These are phyloP conservation scores for Cryomyces antarcticus DNA, from an alignment of 495 filamentous ascomycete genomes.

Conservation along the genomic window DNA sequence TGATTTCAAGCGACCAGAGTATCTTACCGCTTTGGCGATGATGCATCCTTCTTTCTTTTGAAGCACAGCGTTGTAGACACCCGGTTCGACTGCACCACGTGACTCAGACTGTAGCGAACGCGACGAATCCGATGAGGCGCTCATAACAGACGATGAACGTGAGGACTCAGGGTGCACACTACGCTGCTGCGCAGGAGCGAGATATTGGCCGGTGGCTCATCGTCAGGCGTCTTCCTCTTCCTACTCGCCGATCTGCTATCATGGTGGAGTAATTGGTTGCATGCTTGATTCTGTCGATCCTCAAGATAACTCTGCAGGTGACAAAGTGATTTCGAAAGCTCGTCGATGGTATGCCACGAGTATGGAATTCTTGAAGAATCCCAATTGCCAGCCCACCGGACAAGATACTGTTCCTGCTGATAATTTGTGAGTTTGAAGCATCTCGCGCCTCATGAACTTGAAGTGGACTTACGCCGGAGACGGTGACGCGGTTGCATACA, in stretches of 20 bases:
- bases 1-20: too few relatives aligned
- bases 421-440: too few relatives aligned
- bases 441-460: too few relatives aligned
- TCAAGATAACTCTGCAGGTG: slow-evolving; percentile 19
- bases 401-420: slow-evolving; percentile 14
- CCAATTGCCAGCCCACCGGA: slow-evolving; percentile 12
- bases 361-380: slow-evolving; percentile 3
- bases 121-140: background rate
- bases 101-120: background rate
- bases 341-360: slow-evolving; percentile 17
- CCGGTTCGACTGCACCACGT: slow-evolving; percentile 1
- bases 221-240: too few relatives aligned
- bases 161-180: too few relatives aligned
- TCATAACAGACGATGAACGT: slow-evolving; percentile 5
- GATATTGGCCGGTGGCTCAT: too few relatives aligned
- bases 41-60: slow-evolving; percentile 11
- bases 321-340: slow-evolving; percentile 13
- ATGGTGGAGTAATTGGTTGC: too few relatives aligned
- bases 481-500: slow-evolving; percentile 5
- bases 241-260: too few relatives aligned
- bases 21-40: slow-evolving; percentile 7
- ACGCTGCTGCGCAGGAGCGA: too few relatives aligned
- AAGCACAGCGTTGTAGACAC: slow-evolving; percentile 17
- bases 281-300: background rate
- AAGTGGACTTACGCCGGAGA: background rate